Evolutionary conservation across 2,329 filamentous ascomycete genomes (phyloP).

Genomic region (Fusarium sp.): DNA sequence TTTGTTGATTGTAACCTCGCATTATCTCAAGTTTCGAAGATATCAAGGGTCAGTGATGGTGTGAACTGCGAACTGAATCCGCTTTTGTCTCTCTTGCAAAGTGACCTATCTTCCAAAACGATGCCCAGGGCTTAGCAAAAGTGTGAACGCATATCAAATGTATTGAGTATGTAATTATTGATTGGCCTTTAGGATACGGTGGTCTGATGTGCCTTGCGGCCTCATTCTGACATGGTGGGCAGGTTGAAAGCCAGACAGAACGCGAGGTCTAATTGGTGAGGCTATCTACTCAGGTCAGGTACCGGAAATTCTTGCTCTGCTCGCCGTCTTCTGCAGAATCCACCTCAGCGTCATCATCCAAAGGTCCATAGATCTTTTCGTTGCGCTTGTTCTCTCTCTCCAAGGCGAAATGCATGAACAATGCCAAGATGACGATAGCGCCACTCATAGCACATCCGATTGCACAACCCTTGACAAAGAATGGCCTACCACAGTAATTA

Average conservation of each 20-base stretch:
- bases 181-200: no score
- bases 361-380: not conserved
- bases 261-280: rapidly evolving
- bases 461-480: slow-evolving; percentile 19
- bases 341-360: not conserved
- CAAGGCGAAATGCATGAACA: slow-evolving; percentile 11
- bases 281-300: not conserved
- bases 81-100: no score
- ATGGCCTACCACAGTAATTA: not conserved
- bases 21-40: no score
- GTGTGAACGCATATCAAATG: no score
- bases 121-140: no score
- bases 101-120: no score
- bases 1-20: no score
- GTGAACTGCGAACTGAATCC: no score
- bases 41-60: no score
- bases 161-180: rapidly evolving
- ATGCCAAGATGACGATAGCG: not conserved
- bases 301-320: slow-evolving; percentile 10
- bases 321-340: not conserved
- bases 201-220: not conserved
- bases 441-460: slow-evolving; percentile 23
- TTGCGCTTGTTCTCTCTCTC: slow-evolving; percentile 9
- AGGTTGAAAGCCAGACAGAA: not conserved
- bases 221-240: not conserved